phyloP scores from a whole-genome alignment of 1,139 yeast genomes.

The Blastobotrys ciferrii region DNA sequence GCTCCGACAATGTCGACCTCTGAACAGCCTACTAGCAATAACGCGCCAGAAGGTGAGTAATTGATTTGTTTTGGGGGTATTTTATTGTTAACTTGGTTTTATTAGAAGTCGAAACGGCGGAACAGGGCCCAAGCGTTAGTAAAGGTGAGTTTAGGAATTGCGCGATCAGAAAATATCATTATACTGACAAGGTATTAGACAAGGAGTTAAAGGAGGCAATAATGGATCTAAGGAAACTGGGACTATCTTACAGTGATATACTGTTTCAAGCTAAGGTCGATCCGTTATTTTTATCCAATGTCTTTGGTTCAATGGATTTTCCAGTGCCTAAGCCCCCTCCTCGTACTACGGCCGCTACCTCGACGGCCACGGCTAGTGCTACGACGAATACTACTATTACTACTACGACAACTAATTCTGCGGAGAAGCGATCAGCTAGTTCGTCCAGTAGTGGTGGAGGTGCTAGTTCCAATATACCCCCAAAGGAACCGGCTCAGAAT shows the following conservation, averaged over 20 bases:
- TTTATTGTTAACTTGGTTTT: neutral
- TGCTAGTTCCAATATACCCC: too few relatives aligned
- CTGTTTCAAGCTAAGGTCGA: constrained; percentile 23
- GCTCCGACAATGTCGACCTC: neutral
- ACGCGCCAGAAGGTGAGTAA: neutral
- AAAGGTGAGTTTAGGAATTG: neutral
- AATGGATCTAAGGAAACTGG: constrained; percentile 29
- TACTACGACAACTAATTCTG: neutral
- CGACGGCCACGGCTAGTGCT: neutral
- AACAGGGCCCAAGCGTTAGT: neutral
- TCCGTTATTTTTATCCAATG: constrained; percentile 21
- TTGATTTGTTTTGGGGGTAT: neutral
- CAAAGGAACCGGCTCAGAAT: neutral
- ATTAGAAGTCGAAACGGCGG: neutral
- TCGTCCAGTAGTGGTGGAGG: neutral
- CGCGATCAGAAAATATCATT: too few relatives aligned
- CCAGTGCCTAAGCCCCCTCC: constrained; percentile 13
- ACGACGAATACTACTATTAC: neutral
- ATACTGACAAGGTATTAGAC: constrained; percentile 1
- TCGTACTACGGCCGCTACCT: neutral
- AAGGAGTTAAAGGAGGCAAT: constrained; percentile 25
- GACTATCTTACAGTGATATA: constrained; percentile 33
- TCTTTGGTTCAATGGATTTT: constrained; percentile 24
- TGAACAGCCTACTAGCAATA: neutral
- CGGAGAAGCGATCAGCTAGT: neutral